phyloP scores from a whole-genome alignment of 1,139 yeast species.

The Kodamaea sp. region DNA sequence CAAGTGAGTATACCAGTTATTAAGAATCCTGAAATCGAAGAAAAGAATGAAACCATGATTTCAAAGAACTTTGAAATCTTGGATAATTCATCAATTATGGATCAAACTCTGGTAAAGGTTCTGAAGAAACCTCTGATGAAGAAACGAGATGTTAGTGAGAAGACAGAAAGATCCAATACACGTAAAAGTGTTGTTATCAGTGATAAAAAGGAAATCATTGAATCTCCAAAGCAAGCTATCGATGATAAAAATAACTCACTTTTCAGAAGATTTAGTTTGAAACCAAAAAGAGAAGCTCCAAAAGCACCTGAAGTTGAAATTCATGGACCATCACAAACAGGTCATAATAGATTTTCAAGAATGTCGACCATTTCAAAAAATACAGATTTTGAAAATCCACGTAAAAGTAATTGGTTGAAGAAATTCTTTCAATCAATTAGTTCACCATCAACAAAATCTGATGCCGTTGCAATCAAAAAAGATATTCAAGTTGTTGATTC shows the following conservation, averaged over 20 bases:
- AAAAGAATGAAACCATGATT: constrained; percentile 5
- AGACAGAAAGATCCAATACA: constrained; percentile 1
- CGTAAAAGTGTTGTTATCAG: constrained; percentile 3
- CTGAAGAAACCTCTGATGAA: constrained; percentile 5
- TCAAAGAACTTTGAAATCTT: constrained; percentile 14
- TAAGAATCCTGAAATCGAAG: too few species aligned
- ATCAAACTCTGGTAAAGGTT: constrained; percentile 1
- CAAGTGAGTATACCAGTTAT: too few species aligned
- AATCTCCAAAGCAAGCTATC: constrained; percentile 3
- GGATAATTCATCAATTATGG: constrained; percentile 13
- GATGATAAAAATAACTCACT: constrained; percentile 14
- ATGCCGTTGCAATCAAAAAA: constrained; percentile 10
- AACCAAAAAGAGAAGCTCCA: constrained; percentile 48
- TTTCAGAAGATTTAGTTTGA: constrained; percentile 32
- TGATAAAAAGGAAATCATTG: constrained; percentile 2
- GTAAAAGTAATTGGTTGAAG: constrained; percentile 34
- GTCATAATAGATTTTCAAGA: constrained; percentile 25
- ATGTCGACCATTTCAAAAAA: constrained; percentile 15
- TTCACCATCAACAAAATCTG: constrained; percentile 8
- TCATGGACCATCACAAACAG: not conserved
- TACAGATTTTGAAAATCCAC: constrained; percentile 11
- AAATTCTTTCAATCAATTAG: constrained; percentile 27
- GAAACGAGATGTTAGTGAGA: not conserved
- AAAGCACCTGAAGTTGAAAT: constrained; percentile 26
- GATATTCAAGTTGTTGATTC: constrained; percentile 37